Base-by-base conservation (phyloP, 805 yeast species). In the Yamadazyma takamatsuzukensis region DNA sequence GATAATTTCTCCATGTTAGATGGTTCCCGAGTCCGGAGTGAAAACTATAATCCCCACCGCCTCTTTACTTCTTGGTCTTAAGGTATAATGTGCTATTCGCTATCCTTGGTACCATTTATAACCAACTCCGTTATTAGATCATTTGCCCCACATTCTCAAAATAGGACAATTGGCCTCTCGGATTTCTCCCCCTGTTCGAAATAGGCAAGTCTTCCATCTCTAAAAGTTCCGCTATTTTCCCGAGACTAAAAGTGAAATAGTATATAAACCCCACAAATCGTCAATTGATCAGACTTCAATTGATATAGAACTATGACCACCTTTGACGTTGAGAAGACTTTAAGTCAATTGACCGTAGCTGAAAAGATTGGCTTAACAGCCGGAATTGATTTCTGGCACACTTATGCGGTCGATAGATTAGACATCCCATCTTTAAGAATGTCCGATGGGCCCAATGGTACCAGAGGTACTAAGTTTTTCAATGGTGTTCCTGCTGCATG, bases 391-490 rank as follows among this genome's bases (percentile, higher is more conserved):
- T 61, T 59, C 49, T 74, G 78, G 78, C 76, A 72, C 51, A 73
- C 79, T 3, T 43, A 38, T 30, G 47, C 64, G 2, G 56, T 73
- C 16, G 51, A 51, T 19, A 44, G 70, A 30, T 51, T 71, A 24
- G 61, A 59, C 14, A 52, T 76, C 25, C 80, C 79, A 5, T 51
- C 71, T 0, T 44, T 76, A 7, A 61, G 80, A 47, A 46, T 71
- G 18, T 37, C 52, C 10, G 83, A 78, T 50, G 83, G 83, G 11
- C 83, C 83, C 29, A 77, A 78, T 45, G 83, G 83, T 45, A 61
- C 74, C 26, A 61, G 83, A 44, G 83, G 83, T 25, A 74, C 79
- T n/a, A 64, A 55, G 27, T 74, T 75, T 47, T 72, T 74, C 50
- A 59, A 69, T 38, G 63, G 73, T 26, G 59, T 64, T 19, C 77